These are phyloP conservation scores for Fonsecaea multimorphosa DNA, from an alignment of 2,329 filamentous ascomycete species.

Conservation along the genomic window DNA sequence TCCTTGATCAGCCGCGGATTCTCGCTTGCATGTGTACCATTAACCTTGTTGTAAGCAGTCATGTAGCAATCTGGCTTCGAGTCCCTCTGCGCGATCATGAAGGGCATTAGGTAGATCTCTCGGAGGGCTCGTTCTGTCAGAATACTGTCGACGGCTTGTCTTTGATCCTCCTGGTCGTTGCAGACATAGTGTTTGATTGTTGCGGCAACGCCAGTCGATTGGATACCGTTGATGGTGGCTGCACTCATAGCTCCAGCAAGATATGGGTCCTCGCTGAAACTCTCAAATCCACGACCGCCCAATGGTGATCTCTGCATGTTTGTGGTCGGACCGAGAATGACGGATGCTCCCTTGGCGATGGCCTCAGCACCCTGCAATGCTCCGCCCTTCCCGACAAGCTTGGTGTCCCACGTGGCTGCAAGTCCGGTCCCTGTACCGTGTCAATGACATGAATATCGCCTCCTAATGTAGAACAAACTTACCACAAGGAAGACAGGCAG, in stretches of 20 bases:
- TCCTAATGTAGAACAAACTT: neutral
- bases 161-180: conserved; percentile 56
- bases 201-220: conserved; percentile 74
- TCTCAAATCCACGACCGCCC: conserved; percentile 86
- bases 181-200: conserved; percentile 72
- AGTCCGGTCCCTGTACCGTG: conserved; percentile 66
- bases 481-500: conserved; percentile 75
- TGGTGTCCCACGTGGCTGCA: conserved; percentile 78
- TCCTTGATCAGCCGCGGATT: conserved; percentile 50
- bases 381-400: conserved; percentile 72
- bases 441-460: conserved; percentile 6
- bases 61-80: conserved; percentile 63
- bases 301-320: conserved; percentile 83
- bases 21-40: conserved; percentile 57
- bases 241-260: conserved; percentile 76
- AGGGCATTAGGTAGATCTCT: conserved; percentile 69
- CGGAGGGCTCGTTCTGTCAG: conserved; percentile 61
- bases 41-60: conserved; percentile 65
- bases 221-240: conserved; percentile 73
- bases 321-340: conserved; percentile 77
- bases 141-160: conserved; percentile 51
- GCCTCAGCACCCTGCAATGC: conserved; percentile 73
- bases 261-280: conserved; percentile 81
- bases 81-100: conserved; percentile 65
- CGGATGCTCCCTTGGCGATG: conserved; percentile 74